phyloP scores from a whole-genome alignment of 441 rosid species.

The Populus hybrid region DNA sequence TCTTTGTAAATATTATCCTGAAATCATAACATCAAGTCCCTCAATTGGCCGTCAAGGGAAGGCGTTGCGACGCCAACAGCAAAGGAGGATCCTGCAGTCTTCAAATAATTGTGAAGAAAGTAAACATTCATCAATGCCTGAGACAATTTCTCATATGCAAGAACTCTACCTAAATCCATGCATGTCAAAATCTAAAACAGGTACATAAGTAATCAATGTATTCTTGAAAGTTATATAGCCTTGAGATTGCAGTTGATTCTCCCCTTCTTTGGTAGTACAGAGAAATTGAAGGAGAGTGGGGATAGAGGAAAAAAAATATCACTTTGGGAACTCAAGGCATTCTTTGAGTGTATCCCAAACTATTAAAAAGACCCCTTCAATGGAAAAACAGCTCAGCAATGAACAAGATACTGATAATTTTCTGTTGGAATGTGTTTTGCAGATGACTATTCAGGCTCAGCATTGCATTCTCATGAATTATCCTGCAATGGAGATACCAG shows the following conservation, averaged over 20 bases:
- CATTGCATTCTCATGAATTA: conserved; percentile 22
- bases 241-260: conserved; percentile 8
- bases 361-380: too few species aligned
- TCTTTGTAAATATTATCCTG: conserved; percentile 70
- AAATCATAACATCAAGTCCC: conserved; percentile 56
- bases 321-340: too few species aligned
- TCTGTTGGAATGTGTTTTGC: conserved; percentile 11
- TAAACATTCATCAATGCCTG: conserved; percentile 17
- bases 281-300: neutral
- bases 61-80: conserved; percentile 73
- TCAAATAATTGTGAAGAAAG: conserved; percentile 17
- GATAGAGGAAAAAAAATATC: neutral
- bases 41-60: conserved; percentile 96
- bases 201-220: conserved; percentile 21
- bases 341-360: too few species aligned
- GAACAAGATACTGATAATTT: neutral
- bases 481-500: conserved; percentile 18
- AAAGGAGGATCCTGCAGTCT: conserved; percentile 48
- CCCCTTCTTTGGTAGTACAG: neutral
- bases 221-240: conserved; percentile 10
- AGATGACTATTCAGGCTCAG: conserved; percentile 27
- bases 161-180: conserved; percentile 10
- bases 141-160: conserved; percentile 23
- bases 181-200: conserved; percentile 18
- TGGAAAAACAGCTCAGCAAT: too few species aligned